A percentile compares a stretch with the other conserved stretches of the same genome.
Conservation (phyloP, 768 basidiomycete species). For the Mycena chlorophos region DNA sequence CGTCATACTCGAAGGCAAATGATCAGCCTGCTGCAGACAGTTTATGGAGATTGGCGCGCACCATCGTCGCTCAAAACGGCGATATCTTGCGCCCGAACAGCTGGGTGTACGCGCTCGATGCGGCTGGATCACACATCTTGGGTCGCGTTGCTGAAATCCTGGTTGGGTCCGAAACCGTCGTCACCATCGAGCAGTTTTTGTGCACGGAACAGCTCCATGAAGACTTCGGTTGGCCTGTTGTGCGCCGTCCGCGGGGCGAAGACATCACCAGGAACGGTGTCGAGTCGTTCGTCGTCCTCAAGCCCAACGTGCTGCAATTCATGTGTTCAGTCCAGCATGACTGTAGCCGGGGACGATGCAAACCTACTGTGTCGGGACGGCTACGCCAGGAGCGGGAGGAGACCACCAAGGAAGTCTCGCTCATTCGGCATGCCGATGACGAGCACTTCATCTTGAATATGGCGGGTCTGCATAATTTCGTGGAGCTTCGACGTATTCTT, state of each 20-base stretch:
- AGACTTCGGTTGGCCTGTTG: conserved; percentile 6
- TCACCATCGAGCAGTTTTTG: conserved; percentile 7
- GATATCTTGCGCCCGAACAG: background rate
- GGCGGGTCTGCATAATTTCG: background rate
- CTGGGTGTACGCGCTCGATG: background rate
- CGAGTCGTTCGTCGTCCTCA: background rate
- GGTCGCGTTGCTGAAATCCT: conserved; percentile 1
- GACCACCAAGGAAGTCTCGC: background rate
- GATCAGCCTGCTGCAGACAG: background rate
- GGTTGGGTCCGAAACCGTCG: background rate
- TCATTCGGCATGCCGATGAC: background rate
- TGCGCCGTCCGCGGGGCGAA: conserved; percentile 1
- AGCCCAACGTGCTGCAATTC: background rate
- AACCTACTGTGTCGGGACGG: background rate
- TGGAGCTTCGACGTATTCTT: background rate
- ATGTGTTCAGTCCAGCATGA: background rate
- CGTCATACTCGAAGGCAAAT: background rate
- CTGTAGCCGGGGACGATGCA: background rate
- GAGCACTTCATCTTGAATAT: background rate
- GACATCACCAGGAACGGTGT: conserved; percentile 2
- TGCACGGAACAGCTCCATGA: background rate
- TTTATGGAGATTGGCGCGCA: background rate
- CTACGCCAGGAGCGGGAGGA: background rate
- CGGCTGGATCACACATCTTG: background rate
- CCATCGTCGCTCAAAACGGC: conserved; percentile 5